Percentiles rank a stretch among this genome's conserved stretches.
Conservation (phyloP, 1,284 basidiomycete species). For the Ganoderma lucidum region DNA sequence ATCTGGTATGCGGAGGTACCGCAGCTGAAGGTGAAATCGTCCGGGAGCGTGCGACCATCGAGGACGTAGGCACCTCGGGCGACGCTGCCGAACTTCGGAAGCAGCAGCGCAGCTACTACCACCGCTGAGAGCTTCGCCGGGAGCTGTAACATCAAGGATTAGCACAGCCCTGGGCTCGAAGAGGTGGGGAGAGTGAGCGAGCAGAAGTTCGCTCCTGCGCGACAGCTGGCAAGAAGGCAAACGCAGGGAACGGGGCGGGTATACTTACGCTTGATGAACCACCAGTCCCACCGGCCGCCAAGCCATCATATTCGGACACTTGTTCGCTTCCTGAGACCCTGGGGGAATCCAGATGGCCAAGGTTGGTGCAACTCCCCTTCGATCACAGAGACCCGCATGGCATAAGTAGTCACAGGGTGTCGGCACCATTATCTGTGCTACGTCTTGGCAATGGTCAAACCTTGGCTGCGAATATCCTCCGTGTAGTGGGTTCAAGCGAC, state of each 20-base stretch:
- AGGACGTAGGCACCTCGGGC: constrained; percentile 9
- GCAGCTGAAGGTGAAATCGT: constrained; percentile 11
- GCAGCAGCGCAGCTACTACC: neutral
- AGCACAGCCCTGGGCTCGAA: neutral
- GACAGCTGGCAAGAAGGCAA: neutral
- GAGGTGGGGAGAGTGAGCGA: neutral
- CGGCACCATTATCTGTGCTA: neutral
- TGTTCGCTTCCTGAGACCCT: neutral
- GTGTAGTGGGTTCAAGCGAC: no score
- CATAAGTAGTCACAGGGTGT: neutral
- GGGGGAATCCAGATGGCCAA: neutral
- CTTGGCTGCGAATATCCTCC: no score
- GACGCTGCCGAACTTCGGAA: constrained; percentile 10
- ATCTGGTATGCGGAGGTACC: constrained; percentile 56
- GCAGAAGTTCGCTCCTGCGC: neutral
- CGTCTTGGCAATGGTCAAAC: neutral
- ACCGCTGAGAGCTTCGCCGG: neutral
- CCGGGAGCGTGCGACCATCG: constrained; percentile 4
- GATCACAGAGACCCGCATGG: neutral
- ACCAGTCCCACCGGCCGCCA: neutral
- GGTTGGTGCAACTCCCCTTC: neutral
- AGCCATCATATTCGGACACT: neutral
- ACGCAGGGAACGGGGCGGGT: neutral
- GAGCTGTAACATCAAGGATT: neutral
- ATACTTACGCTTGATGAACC: neutral